Evolutionary conservation across 2,329 filamentous ascomycete genomes (phyloP), one percentile per base, ranked within the genome.

Genomic region (Epichloe aotearoae): DNA sequence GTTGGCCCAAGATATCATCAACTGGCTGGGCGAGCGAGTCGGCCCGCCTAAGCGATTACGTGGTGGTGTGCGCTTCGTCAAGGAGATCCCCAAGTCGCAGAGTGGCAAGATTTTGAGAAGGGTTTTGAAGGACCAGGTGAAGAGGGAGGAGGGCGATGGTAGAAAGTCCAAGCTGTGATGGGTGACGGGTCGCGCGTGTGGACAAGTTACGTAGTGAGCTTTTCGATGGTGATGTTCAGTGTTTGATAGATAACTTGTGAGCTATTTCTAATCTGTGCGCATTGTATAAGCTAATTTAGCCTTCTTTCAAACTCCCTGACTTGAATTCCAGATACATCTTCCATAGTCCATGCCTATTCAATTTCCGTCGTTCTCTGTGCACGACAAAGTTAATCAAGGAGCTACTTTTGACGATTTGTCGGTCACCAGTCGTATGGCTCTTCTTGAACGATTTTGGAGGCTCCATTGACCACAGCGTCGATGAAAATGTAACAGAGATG

Each of bases 41-140:
- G 76, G 80, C 0, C 73, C 69, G 47, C 76, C 82, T 58, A 90
- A 90, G 67, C 74, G 77, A 58, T 70, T 89, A 57, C 82, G 80
- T 4, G 86, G 85, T 0, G 86, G 86, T 1, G 78, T 90, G 19
- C 66, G 73, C 12, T 87, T 88, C 61, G 67, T 84, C 7, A 75
- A 84, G 36, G 71, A 71, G 26, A 80, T 90, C 33, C 84, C 85
- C 12, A 89, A 86, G 69, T 87, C 85, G 57, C 73, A 76, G 12
- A 68, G 71, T 15, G 73, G 73, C 2, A 76, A 76, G 66, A 71
- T 76, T 34, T 55, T 75, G 51, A 64, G 73, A 10, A 63, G 72
- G 40, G 65, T 75, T 23, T 64, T 86, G 47, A 71, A 78, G 56
- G 71, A 62, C 30, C 66, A 58, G 66, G 66, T 64, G 50, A 59